Conservation (phyloP, 768 basidiomycete genomes). For the Panaeolus cyanescens region DNA sequence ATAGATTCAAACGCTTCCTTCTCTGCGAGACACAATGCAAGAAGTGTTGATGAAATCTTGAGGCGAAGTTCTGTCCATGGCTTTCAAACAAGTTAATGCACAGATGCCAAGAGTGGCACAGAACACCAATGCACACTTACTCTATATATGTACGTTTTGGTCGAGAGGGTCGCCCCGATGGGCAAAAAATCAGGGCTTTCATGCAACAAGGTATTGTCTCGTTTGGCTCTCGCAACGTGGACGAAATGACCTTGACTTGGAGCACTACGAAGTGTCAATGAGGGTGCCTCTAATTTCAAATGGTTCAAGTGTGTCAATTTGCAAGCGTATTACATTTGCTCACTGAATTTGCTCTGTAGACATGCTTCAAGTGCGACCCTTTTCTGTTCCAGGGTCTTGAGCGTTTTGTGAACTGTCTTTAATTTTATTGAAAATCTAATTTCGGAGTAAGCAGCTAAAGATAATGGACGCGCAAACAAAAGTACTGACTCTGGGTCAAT, state of each 20-base stretch:
- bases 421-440: constrained; percentile 64
- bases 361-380: constrained; percentile 55
- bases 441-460: neutral
- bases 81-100: constrained; percentile 37
- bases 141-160: constrained; percentile 68
- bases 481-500: constrained; percentile 65
- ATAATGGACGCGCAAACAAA: constrained; percentile 9
- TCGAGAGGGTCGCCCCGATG: constrained; percentile 65
- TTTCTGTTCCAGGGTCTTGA: constrained; percentile 44
- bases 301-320: neutral
- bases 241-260: constrained; percentile 74
- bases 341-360: constrained; percentile 59
- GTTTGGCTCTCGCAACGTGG: constrained; percentile 66
- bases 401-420: constrained; percentile 43
- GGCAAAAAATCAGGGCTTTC: constrained; percentile 51
- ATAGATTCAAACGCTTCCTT: constrained; percentile 73
- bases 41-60: constrained; percentile 59
- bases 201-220: constrained; percentile 55
- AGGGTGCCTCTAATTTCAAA: constrained; percentile 58
- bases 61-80: constrained; percentile 75
- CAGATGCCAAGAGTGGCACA: neutral
- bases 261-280: constrained; percentile 70
- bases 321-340: constrained; percentile 12
- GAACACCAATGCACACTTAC: constrained; percentile 35
- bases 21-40: constrained; percentile 57